Base-by-base conservation (phyloP, 805 yeast genomes). In the Komagataella mondaviorum region DNA sequence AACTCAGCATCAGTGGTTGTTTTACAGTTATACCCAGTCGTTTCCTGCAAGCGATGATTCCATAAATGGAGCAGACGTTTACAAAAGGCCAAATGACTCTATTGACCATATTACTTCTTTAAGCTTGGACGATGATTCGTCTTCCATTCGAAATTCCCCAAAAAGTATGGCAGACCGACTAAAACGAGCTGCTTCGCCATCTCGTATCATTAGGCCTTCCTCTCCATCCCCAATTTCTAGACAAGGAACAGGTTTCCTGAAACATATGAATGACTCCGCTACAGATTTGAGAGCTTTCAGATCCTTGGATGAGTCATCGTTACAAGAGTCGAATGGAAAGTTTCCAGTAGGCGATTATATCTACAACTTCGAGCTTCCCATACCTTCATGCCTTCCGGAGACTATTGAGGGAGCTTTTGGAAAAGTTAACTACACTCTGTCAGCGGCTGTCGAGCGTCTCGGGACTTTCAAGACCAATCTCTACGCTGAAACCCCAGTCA, bases 291-390 rank as follows among this genome's bases (percentile, higher is more conserved):
- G 54, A 8, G 59, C 65, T 1, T 49, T 56, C 22, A 56, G 51
- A 48, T 61, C 67, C 6, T 52, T 51, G 17, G 57, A 58, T 3
- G 60, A 55, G 4, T 3, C 50, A 6, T 48, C 55, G 14, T 30
- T 30, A 8, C 39, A 30, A 1, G 63, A 57, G 47, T 63, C 55
- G 45, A 61, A 54, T 45, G 67, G 66, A 50, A 65, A 69, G 3
- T 90, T 91, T 57, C 71, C 75, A 20, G 88, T 95, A 0, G 99
- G 98, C 18, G 97, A 90, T 60, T 93, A 93, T 61, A 75, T 88
- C 48, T 93, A 91, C 70, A 85, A 88, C 53, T 91, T 93, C 65
- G 99, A 93, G 65, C 87, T 89, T 53, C 83, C 95, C 5, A 72
- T 93, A 23, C 91, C 87, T 5, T 77, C 90, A 8, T 79, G 85